Evolutionary conservation across 176 grass and related monocot species (phyloP), one percentile per base, ranked within the genome.

Genomic region (Leersia perrieri): DNA sequence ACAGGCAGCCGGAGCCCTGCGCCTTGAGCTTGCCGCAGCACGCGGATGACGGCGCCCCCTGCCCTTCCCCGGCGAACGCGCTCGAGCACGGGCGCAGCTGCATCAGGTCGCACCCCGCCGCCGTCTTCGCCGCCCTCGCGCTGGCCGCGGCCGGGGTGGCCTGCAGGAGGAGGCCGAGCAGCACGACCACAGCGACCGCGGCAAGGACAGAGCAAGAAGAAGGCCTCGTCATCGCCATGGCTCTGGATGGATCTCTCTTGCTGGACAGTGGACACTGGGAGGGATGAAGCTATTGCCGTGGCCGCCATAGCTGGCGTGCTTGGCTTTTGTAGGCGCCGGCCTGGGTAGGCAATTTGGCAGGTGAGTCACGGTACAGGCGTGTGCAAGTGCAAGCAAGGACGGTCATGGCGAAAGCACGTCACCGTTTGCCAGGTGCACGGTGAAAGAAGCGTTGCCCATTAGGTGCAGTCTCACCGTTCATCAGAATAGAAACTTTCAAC

Each of bases 21-120:
- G 87, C 68, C 86, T 74, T 89, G 42, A 94, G 88, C 92, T 77
- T 83, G 35, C 36, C 9, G 79, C 92, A 94, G 83, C 92, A 94
- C 27, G 79, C 33, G 0, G 61, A 7, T 3, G 92, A 47, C 20
- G 92, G 92, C n/a, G 76, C 60, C 18, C 63, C 61, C 23, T 81
- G 64, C 10, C 80, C 79, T 20, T n/a, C 49, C 18, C 49, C 20
- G 49, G 87, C 75, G 66, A 94, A 89, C 28, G 92, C 88, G 32
- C 72, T 68, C 5, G 83, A 79, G 88, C 92, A 94, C 10, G 92
- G 80, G 86, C 80, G 86, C 80, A 94, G 78, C 67, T 83, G 82
- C 84, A 83, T 81, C 66, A 89, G 82, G 80, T 83, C 82, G 80
- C 92, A 94, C 51, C 84, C 80, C n/a, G 49, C 20, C 20, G 49